phyloP scores from a whole-genome alignment of 176 grass and related monocot species.

The Avena sativa region DNA sequence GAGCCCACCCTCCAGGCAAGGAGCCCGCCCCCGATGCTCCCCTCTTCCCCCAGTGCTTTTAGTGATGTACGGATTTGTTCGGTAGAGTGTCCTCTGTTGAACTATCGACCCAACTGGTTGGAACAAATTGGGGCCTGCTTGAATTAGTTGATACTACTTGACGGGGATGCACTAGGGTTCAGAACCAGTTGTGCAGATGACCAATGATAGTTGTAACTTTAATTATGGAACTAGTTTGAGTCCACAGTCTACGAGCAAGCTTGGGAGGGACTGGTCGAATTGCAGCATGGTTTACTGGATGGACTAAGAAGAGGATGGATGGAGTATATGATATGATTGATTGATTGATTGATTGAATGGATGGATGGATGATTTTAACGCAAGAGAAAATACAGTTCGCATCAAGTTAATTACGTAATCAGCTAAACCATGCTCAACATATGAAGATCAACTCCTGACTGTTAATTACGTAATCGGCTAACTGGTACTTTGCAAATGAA shows the following conservation, averaged over 20 bases:
- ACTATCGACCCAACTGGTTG: neutral
- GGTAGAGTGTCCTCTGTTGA: neutral
- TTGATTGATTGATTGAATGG: neutral
- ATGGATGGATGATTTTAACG: neutral
- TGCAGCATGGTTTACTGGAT: neutral
- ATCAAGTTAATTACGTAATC: neutral
- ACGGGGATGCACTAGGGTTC: neutral
- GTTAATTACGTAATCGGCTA: neutral
- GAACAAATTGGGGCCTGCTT: neutral
- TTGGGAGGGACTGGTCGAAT: neutral
- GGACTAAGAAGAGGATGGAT: neutral
- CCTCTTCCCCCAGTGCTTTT: neutral
- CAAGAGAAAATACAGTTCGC: neutral
- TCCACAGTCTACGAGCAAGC: neutral
- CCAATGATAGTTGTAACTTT: neutral
- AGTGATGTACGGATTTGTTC: neutral
- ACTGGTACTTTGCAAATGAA: neutral
- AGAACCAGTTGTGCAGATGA: neutral
- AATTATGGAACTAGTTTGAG: neutral
- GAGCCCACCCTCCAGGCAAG: conserved; percentile 36
- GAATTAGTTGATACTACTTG: neutral
- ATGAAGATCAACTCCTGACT: neutral
- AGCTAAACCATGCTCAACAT: neutral
- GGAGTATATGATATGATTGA: neutral
- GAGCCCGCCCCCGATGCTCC: neutral